Evolutionary conservation across 305 asterid species (phyloP).

Genomic region (Fraxinus greggii): DNA sequence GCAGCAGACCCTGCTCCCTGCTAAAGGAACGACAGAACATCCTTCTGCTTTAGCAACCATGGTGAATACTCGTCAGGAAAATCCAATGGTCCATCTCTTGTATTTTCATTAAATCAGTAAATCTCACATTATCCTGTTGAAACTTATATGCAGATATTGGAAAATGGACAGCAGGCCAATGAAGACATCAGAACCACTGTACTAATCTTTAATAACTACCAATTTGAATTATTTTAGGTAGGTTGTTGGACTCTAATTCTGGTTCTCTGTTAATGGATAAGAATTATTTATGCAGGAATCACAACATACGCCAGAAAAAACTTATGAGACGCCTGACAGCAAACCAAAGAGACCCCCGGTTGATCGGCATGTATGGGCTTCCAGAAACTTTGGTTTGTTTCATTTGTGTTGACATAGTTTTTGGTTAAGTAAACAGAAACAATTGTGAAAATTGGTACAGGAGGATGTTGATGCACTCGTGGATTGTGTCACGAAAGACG

Average conservation of each 20-base stretch:
- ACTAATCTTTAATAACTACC: slow-evolving; percentile 31
- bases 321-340: slow-evolving; percentile 79
- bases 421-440: slow-evolving; percentile 21
- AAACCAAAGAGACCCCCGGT: slow-evolving; percentile 77
- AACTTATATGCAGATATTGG: slow-evolving; percentile 55
- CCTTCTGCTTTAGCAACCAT: slow-evolving; percentile 45
- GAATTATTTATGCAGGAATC: slow-evolving; percentile 57
- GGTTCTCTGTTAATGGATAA: not conserved
- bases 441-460: slow-evolving; percentile 44
- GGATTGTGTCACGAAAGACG: slow-evolving; percentile 76
- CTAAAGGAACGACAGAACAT: slow-evolving; percentile 50
- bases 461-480: slow-evolving; percentile 96
- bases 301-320: slow-evolving; percentile 53
- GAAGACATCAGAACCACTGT: slow-evolving; percentile 51
- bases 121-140: slow-evolving; percentile 25
- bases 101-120: slow-evolving; percentile 21
- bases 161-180: slow-evolving; percentile 76
- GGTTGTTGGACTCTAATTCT: slow-evolving; percentile 13
- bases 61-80: slow-evolving; percentile 38
- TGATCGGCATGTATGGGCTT: slow-evolving; percentile 68
- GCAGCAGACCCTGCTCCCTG: slow-evolving; percentile 65
- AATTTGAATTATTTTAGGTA: slow-evolving; percentile 14
- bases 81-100: slow-evolving; percentile 19
- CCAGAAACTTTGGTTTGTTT: slow-evolving; percentile 16
- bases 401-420: slow-evolving; percentile 14